Conservation (phyloP, 495 filamentous ascomycete genomes). For the Rhizodiscina lignyota region DNA sequence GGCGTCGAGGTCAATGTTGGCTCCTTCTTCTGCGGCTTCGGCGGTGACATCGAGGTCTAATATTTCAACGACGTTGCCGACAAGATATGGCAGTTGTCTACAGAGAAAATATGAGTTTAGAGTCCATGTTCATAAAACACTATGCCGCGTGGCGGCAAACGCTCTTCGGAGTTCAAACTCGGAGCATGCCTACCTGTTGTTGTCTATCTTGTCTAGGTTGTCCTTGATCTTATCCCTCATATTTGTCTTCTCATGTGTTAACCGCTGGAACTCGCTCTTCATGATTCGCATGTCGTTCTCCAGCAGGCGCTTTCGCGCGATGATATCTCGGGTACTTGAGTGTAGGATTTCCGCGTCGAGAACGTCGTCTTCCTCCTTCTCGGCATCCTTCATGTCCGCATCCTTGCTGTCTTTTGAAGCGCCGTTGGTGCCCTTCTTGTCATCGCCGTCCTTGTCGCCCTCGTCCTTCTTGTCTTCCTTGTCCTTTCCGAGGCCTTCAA, state of each 20-base stretch:
- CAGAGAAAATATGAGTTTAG: too few species aligned
- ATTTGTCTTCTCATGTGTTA: conserved; percentile 82
- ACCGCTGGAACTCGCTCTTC: conserved; percentile 89
- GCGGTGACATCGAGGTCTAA: conserved; percentile 92
- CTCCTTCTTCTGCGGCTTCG: conserved; percentile 90
- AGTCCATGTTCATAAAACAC: too few species aligned
- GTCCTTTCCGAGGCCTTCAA: conserved; percentile 56
- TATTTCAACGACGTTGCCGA: conserved; percentile 95
- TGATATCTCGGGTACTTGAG: conserved; percentile 83
- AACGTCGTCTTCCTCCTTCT: conserved; percentile 47
- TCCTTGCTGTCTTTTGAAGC: conserved; percentile 20
- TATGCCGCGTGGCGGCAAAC: too few species aligned
- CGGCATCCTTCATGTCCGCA: conserved; percentile 78
- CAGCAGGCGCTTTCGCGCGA: conserved; percentile 68
- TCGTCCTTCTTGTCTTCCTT: conserved; percentile 52
- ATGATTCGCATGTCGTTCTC: conserved; percentile 97
- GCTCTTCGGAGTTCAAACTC: conserved; percentile 1
- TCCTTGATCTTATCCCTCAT: conserved; percentile 99
- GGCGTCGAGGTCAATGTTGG: conserved; percentile 96
- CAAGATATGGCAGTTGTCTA: conserved; percentile 94
- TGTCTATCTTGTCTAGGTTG: conserved; percentile 95
- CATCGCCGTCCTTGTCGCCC: conserved; percentile 28
- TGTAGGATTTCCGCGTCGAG: conserved; percentile 79
- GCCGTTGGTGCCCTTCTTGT: conserved; percentile 31
- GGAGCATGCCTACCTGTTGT: conserved; percentile 59